Percentiles rank a stretch among this genome's conserved stretches.
Conservation (phyloP, 306 rosid genomes). For the Fragaria ananassa region DNA sequence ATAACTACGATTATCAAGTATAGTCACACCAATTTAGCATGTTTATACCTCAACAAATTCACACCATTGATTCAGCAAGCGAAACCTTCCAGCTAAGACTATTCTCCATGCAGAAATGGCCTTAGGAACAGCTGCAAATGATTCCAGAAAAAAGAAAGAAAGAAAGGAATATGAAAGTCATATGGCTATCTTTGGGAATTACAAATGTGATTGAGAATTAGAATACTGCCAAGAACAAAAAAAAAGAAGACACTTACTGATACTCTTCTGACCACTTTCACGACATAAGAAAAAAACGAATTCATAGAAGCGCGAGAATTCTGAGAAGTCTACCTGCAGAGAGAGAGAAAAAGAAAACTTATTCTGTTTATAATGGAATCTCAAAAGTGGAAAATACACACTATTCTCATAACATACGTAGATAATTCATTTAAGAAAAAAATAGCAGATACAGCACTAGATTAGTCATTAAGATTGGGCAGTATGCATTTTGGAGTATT, state of each 20-base stretch:
- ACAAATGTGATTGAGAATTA: constrained; percentile 7
- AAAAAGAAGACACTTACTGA: constrained; percentile 48
- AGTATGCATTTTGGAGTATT: neutral
- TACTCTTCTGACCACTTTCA: constrained; percentile 92
- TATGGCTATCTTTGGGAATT: neutral
- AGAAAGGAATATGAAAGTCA: constrained; percentile 12
- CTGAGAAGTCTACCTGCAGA: constrained; percentile 61
- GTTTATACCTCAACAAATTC: constrained; percentile 84
- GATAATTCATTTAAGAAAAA: constrained; percentile 8
- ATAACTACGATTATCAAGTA: neutral
- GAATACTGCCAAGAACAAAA: neutral
- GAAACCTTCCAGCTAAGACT: constrained; percentile 80
- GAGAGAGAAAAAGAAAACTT: neutral
- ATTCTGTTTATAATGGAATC: neutral
- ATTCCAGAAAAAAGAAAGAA: constrained; percentile 18
- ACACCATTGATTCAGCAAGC: constrained; percentile 78
- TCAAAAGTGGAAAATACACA: neutral
- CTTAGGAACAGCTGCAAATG: constrained; percentile 66
- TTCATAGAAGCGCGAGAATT: constrained; percentile 82
- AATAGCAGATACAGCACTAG: constrained; percentile 6
- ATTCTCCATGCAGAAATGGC: constrained; percentile 87
- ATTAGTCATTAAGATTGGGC: neutral
- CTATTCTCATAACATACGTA: constrained; percentile 16
- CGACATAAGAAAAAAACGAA: constrained; percentile 87
- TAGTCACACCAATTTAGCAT: constrained; percentile 16